Percentiles rank a stretch among this genome's conserved stretches.
These are phyloP conservation scores for Colletotrichum kahawae DNA, from an alignment of 2,329 filamentous ascomycete species.

Conservation along the genomic window DNA sequence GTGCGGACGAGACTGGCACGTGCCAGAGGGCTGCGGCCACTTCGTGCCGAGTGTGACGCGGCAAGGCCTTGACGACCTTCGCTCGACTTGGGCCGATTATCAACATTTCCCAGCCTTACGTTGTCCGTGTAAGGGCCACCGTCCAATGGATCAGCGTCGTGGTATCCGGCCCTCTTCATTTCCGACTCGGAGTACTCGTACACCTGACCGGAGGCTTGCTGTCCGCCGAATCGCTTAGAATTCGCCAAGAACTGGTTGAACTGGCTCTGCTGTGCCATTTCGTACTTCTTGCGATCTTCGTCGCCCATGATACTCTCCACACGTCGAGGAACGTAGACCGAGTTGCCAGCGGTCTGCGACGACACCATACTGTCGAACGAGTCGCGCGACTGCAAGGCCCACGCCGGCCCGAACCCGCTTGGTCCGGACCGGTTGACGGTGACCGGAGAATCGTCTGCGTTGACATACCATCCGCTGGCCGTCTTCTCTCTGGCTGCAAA, in stretches of 20 bases:
- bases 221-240: constrained; percentile 15
- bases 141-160: not conserved
- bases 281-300: constrained; percentile 77
- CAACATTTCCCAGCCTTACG: constrained; percentile 27
- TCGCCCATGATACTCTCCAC: constrained; percentile 81
- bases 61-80: constrained; percentile 28
- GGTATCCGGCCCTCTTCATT: constrained; percentile 23
- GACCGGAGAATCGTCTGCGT: constrained; percentile 62
- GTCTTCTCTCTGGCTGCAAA: constrained; percentile 76
- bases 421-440: constrained; percentile 6
- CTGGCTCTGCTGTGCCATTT: constrained; percentile 67
- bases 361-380: constrained; percentile 73
- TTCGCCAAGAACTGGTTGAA: constrained; percentile 28
- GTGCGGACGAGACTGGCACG: constrained; percentile 37
- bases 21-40: constrained; percentile 43
- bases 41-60: constrained; percentile 20
- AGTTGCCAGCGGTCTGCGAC: constrained; percentile 59
- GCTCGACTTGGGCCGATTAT: constrained; percentile 23
- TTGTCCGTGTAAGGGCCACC: constrained; percentile 17
- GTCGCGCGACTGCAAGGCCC: constrained; percentile 50
- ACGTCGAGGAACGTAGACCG: constrained; percentile 68
- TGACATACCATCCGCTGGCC: constrained; percentile 71
- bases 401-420: constrained; percentile 11
- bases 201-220: constrained; percentile 42
- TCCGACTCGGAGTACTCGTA: constrained; percentile 55